Evolutionary conservation across 306 rosid genomes (phyloP).

Genomic region (Prunus armeniaca): DNA sequence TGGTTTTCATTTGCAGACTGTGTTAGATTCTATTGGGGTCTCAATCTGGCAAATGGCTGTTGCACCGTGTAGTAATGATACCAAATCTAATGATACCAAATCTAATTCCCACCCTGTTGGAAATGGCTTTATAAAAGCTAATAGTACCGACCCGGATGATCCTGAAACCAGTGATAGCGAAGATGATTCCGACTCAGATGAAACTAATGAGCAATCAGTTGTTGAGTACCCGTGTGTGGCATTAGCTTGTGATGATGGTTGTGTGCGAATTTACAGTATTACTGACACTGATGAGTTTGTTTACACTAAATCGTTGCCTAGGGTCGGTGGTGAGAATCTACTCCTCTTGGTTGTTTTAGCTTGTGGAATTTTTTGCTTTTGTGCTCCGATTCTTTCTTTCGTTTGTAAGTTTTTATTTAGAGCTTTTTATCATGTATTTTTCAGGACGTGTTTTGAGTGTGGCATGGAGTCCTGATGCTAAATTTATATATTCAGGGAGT

Average conservation of each 20-base stretch:
- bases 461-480: slow-evolving; percentile 80
- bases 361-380: not conserved
- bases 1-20: slow-evolving; percentile 42
- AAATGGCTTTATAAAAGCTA: slow-evolving; percentile 43
- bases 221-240: slow-evolving; percentile 51
- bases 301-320: slow-evolving; percentile 62
- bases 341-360: slow-evolving; percentile 12
- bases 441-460: slow-evolving; percentile 82
- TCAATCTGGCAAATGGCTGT: slow-evolving; percentile 92
- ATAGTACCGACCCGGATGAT: slow-evolving; percentile 6
- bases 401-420: not conserved
- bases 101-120: slow-evolving; percentile 16
- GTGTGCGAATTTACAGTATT: slow-evolving; percentile 60
- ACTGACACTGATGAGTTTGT: slow-evolving; percentile 56
- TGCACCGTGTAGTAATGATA: slow-evolving; percentile 33
- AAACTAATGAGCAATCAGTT: slow-evolving; percentile 27
- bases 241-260: slow-evolving; percentile 75
- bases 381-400: not conserved
- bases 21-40: slow-evolving; percentile 60
- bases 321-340: slow-evolving; percentile 76
- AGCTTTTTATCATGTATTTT: slow-evolving; percentile 20
- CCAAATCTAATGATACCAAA: slow-evolving; percentile 22
- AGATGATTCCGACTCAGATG: slow-evolving; percentile 45
- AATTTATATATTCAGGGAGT: slow-evolving; percentile 76
- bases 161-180: slow-evolving; percentile 44